Conservation (phyloP, 495 filamentous ascomycete genomes). For the Annulohypoxylon nitens region DNA sequence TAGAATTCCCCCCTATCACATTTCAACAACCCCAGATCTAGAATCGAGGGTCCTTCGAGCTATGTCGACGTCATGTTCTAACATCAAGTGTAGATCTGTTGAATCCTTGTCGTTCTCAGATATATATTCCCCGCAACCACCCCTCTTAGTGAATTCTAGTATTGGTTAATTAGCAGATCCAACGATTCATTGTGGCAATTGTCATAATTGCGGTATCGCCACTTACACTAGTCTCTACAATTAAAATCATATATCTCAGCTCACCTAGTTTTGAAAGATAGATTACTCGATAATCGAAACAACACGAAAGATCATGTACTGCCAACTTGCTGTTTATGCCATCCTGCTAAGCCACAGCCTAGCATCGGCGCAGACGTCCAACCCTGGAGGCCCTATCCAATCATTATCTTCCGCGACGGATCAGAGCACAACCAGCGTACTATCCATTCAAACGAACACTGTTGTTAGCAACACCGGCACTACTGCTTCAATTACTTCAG, state of each 20-base stretch:
- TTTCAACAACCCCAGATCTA: not conserved
- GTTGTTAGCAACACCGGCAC: not conserved
- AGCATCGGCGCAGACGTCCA: slow-evolving; percentile 32
- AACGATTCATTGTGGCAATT: not conserved
- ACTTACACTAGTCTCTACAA: not conserved
- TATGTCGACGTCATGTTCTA: slow-evolving; percentile 31
- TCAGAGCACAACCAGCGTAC: slow-evolving; percentile 19
- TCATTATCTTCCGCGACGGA: slow-evolving; percentile 28
- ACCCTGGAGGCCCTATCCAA: slow-evolving; percentile 35
- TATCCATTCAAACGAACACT: slow-evolving; percentile 32
- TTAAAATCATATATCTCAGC: not conserved
- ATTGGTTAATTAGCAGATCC: slow-evolving; percentile 21
- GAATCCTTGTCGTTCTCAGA: not conserved
- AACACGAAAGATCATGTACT: slow-evolving; percentile 28
- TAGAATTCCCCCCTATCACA: slow-evolving; percentile 27
- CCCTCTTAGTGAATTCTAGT: not conserved
- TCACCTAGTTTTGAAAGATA: not conserved
- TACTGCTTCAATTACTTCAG: slow-evolving; percentile 8
- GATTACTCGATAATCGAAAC: no score
- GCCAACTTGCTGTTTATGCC: slow-evolving; percentile 13
- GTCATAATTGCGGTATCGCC: not conserved
- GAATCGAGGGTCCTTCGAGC: slow-evolving; percentile 7
- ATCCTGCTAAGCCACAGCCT: slow-evolving; percentile 21
- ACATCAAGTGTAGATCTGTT: slow-evolving; percentile 6
- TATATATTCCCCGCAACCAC: slow-evolving; percentile 19